Percentiles rank a stretch among this genome's conserved stretches.
Evolutionary conservation across 2,329 filamentous ascomycete species (phyloP).

Genomic region (Scedosporium boydii): DNA sequence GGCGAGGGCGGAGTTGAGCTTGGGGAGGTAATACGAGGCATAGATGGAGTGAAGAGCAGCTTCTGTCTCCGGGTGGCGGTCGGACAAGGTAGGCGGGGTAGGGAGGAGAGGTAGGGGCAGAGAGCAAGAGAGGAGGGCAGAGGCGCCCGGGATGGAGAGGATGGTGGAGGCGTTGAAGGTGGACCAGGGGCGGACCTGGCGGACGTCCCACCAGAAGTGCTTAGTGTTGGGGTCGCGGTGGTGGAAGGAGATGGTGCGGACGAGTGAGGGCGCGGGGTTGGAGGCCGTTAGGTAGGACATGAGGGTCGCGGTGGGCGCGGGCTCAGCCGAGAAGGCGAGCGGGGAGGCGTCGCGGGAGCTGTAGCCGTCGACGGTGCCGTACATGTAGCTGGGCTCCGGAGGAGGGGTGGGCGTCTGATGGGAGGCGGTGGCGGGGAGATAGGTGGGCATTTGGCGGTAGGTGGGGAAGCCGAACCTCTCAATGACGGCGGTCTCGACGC

Average conservation of each 20-base stretch:
- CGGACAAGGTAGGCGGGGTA: constrained; percentile 39
- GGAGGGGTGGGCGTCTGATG: constrained; percentile 11
- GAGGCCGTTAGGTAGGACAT: constrained; percentile 67
- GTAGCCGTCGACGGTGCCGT: neutral
- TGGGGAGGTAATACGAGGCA: constrained; percentile 69
- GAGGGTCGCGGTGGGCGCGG: constrained; percentile 55
- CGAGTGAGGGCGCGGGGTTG: constrained; percentile 75
- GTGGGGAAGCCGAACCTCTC: constrained; percentile 74
- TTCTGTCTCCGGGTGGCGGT: constrained; percentile 70
- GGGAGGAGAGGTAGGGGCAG: constrained; percentile 55
- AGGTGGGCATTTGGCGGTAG: constrained; percentile 64
- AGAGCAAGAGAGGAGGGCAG: constrained; percentile 61
- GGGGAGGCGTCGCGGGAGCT: constrained; percentile 18
- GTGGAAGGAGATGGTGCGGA: constrained; percentile 66
- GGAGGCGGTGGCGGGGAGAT: constrained; percentile 25
- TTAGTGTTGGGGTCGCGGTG: constrained; percentile 58
- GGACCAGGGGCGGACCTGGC: constrained; percentile 76
- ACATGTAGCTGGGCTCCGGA: neutral
- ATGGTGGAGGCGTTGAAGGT: constrained; percentile 68
- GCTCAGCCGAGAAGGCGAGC: constrained; percentile 30
- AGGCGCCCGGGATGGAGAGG: constrained; percentile 61
- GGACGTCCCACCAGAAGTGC: constrained; percentile 94
- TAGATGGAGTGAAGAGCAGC: constrained; percentile 66
- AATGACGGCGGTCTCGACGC: constrained; percentile 55
- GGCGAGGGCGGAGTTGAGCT: constrained; percentile 75